Evolutionary conservation across 805 yeast genomes (phyloP).

Genomic region (Myxozyma udenii): DNA sequence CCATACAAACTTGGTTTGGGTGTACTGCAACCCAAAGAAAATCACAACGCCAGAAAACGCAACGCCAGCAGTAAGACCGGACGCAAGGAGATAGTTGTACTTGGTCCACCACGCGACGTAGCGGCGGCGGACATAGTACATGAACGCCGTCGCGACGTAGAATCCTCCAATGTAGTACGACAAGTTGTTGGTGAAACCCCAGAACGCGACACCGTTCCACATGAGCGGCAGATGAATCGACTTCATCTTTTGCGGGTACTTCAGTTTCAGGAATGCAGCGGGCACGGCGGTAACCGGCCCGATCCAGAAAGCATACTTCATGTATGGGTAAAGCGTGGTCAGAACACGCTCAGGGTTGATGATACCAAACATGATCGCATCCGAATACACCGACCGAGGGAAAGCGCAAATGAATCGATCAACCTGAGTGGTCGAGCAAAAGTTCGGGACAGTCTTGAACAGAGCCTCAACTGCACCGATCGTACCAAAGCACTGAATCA

Average conservation of each 20-base stretch:
- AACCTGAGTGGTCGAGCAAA: slow-evolving; percentile 13
- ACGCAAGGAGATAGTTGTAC: slow-evolving; percentile 62
- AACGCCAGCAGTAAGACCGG: slow-evolving; percentile 66
- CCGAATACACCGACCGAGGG: slow-evolving; percentile 18
- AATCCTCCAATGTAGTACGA: slow-evolving; percentile 43
- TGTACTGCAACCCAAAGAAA: slow-evolving; percentile 46
- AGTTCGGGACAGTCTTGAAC: slow-evolving; percentile 8
- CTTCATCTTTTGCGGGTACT: slow-evolving; percentile 9
- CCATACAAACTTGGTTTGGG: slow-evolving; percentile 44
- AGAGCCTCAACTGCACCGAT: slow-evolving; percentile 17
- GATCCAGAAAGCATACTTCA: slow-evolving; percentile 15
- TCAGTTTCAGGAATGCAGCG: slow-evolving; percentile 10
- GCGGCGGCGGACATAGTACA: slow-evolving; percentile 52
- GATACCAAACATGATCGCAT: slow-evolving; percentile 19
- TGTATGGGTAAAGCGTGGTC: slow-evolving; percentile 11
- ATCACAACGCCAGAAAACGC: slow-evolving; percentile 60
- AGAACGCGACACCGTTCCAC: slow-evolving; percentile 6
- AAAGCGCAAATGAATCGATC: slow-evolving; percentile 13
- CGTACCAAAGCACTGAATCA: slow-evolving; percentile 14
- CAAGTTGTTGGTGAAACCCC: slow-evolving; percentile 17
- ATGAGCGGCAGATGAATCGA: slow-evolving; percentile 5
- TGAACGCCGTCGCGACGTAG: slow-evolving; percentile 50
- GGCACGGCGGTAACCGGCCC: slow-evolving; percentile 15
- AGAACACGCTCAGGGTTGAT: slow-evolving; percentile 19
- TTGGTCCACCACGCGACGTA: slow-evolving; percentile 72